Conservation (phyloP, 495 filamentous ascomycete species). For the Terfezia boudieri region DNA sequence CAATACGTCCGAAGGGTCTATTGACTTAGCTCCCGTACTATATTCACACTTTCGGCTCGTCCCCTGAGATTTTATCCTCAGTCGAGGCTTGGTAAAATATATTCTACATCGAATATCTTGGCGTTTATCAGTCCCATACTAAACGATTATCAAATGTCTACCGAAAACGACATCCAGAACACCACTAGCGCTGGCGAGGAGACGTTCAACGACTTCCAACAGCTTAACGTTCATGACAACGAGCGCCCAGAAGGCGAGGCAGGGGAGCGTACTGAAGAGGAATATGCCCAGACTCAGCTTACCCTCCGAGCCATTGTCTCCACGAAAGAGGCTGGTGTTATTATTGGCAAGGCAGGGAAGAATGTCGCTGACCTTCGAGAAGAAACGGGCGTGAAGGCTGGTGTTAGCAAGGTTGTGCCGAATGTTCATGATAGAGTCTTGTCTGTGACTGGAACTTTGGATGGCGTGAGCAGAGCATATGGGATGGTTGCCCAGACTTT, state of each 20-base stretch:
- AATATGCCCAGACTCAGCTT: slow-evolving; percentile 74
- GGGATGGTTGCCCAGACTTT: slow-evolving; percentile 77
- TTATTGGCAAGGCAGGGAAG: slow-evolving; percentile 96
- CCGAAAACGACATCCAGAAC: slow-evolving; percentile 7
- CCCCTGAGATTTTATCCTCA: too few species aligned
- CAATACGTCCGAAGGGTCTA: background rate
- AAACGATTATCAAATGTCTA: slow-evolving; percentile 9
- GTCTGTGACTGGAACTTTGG: slow-evolving; percentile 73
- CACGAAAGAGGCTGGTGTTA: slow-evolving; percentile 92
- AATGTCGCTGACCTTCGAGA: slow-evolving; percentile 94
- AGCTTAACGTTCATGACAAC: slow-evolving; percentile 16
- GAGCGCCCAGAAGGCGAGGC: slow-evolving; percentile 11
- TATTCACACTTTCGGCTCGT: too few species aligned
- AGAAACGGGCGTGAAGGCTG: slow-evolving; percentile 90
- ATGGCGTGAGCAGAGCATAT: slow-evolving; percentile 74
- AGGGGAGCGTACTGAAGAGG: slow-evolving; percentile 50
- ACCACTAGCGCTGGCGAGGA: slow-evolving; percentile 13
- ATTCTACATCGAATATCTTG: too few species aligned
- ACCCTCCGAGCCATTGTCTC: slow-evolving; percentile 94
- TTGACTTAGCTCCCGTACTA: too few species aligned
- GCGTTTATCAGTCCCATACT: too few species aligned
- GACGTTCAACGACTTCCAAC: slow-evolving; percentile 18
- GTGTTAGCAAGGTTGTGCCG: slow-evolving; percentile 94
- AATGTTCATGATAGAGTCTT: slow-evolving; percentile 93
- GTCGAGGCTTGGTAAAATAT: too few species aligned